Conservation (phyloP, 148 eudicot species). For the Rhododendron henanense region DNA sequence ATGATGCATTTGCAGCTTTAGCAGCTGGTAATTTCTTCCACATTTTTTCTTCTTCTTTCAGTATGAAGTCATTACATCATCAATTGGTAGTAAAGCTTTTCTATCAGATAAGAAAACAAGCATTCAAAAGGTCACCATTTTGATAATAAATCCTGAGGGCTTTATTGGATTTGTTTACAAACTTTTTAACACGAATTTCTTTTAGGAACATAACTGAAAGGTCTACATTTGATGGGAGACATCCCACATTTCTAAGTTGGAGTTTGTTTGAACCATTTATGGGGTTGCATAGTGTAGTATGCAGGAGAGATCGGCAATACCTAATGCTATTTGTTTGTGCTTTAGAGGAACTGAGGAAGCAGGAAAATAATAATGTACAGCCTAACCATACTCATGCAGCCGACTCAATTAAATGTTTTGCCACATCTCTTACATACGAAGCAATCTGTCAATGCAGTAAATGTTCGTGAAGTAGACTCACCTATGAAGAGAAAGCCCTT, state of each 20-base stretch:
- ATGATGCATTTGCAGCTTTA: slow-evolving; percentile 43
- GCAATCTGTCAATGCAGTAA: slow-evolving; percentile 34
- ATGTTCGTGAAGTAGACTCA: slow-evolving; percentile 47
- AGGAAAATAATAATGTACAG: neutral
- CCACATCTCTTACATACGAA: slow-evolving; percentile 35
- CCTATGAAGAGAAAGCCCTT: slow-evolving; percentile 60
- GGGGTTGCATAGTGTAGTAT: neutral
- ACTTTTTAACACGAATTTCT: neutral
- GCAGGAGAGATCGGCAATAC: too few relatives aligned
- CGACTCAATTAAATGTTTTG: neutral
- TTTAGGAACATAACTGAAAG: neutral
- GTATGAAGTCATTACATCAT: neutral
- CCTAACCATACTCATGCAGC: neutral
- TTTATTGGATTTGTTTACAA: neutral
- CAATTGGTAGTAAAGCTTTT: neutral
- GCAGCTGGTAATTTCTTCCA: slow-evolving; percentile 49
- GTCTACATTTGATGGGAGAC: neutral
- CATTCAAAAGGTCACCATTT: neutral
- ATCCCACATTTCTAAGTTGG: neutral
- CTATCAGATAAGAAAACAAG: neutral
- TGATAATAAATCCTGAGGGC: neutral
- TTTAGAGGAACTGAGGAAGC: neutral
- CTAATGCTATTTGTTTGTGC: too few relatives aligned
- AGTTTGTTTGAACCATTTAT: neutral
- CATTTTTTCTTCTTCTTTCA: neutral